phyloP scores from a whole-genome alignment of 2,329 filamentous ascomycete genomes.

The Apiospora koreana region DNA sequence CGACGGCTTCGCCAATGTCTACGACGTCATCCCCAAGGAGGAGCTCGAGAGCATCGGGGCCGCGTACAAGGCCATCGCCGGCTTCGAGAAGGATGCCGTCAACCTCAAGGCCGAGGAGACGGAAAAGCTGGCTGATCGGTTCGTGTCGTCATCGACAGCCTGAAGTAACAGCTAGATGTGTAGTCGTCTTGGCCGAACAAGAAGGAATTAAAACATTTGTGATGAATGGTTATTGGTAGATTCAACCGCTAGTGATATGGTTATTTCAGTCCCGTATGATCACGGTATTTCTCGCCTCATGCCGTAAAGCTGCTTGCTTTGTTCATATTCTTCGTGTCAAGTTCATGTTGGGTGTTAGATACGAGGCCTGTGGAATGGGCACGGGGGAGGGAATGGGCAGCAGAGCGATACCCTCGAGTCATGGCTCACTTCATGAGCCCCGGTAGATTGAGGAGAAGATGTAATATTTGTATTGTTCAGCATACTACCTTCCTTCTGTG shows the following conservation, averaged over 20 bases:
- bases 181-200: neutral
- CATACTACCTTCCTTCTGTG: no score
- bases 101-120: constrained; percentile 41
- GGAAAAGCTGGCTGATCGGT: constrained; percentile 23
- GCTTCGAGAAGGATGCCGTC: constrained; percentile 46
- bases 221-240: neutral
- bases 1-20: constrained; percentile 40
- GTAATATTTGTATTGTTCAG: neutral
- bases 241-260: neutral
- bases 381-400: neutral
- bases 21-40: constrained; percentile 40
- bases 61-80: constrained; percentile 41
- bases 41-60: constrained; percentile 40
- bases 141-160: neutral
- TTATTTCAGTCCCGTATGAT: no score
- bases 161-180: no score
- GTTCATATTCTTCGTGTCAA: no score
- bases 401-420: neutral
- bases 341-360: no score
- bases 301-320: no score
- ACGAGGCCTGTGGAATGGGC: no score
- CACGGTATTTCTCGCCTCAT: no score
- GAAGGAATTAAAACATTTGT: neutral
- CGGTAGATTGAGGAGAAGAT: neutral
- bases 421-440: neutral